Base-by-base conservation (phyloP, 768 basidiomycete species). In the Hirschioporus abietinus region DNA sequence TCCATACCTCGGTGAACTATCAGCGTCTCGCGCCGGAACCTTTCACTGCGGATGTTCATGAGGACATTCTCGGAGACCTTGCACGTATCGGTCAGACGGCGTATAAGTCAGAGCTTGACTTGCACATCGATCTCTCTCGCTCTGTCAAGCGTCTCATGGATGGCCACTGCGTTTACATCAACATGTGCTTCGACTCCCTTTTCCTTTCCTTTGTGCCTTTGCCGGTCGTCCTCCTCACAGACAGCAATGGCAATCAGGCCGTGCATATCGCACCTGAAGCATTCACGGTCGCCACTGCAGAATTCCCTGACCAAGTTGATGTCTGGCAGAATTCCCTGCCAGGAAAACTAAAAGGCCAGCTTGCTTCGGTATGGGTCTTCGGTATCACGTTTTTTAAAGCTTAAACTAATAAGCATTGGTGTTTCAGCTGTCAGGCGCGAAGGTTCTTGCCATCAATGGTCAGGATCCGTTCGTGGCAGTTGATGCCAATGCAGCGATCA, bases 1-100 rank as follows among this genome's bases (percentile, higher is more conserved):
- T 89, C 71, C 87, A 88, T 71, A 84, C 86, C 0, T 87, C 86
- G 1, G 80, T 83, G 26, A 87, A 86, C 76, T 88, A 87, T 66
- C 82, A 87, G 73, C 78, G 84, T 58, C 76, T 77, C 64, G 86
- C 86, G 0, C 85, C 86, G 0, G 71, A 74, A 24, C 86, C 86
- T 6, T 88, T 85, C 71, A 72, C 78, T 10, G 68, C 76, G 1
- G 84, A 86, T 66, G 85, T 88, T 7, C 85, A 87, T 66, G 85
- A 86, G 70, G 82, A 89, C 70, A 70, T 88, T 12, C 73, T 79
- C 20, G 78, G 74, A 15, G 85, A 86, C 72, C 74, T 88, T 58
- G 80, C 78, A 7, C 77, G 82, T 58, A 86, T 86, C 66, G 78
- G 75, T 58, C 68, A 69, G 26, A 78, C 79, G 66, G 64, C 72